phyloP scores from a whole-genome alignment of 805 yeast species.

The Schizosaccharomyces pombe region DNA sequence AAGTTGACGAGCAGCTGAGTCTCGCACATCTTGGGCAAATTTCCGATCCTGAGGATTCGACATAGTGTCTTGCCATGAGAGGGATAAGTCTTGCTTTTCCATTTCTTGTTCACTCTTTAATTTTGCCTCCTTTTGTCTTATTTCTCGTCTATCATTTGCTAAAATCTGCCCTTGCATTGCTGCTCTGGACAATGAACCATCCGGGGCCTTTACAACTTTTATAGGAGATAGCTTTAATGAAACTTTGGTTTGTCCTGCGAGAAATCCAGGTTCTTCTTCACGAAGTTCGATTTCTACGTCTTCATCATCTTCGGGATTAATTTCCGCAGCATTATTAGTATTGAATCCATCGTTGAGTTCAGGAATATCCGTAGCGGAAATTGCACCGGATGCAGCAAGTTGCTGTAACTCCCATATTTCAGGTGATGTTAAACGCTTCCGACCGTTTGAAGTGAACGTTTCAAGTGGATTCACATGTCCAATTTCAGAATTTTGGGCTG shows the following conservation, averaged over 20 bases:
- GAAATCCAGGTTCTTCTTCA: constrained; percentile 45
- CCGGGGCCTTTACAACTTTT: constrained; percentile 43
- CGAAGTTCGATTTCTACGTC: constrained; percentile 54
- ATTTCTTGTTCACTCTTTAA: constrained; percentile 23
- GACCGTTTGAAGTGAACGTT: too few species aligned
- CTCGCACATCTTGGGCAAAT: constrained; percentile 10
- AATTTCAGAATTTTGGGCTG: too few species aligned
- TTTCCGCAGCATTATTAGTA: constrained; percentile 16
- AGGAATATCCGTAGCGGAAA: constrained; percentile 43
- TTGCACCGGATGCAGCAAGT: constrained; percentile 55
- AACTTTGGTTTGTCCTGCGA: constrained; percentile 30
- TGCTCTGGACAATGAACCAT: constrained; percentile 52
- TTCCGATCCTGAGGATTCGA: constrained; percentile 14
- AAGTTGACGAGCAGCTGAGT: constrained; percentile 5
- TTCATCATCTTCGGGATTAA: constrained; percentile 19
- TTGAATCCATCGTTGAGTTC: constrained; percentile 26
- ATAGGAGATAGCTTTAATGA: constrained; percentile 25
- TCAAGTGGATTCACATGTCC: too few species aligned
- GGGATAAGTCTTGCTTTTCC: constrained; percentile 10
- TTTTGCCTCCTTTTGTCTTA: constrained; percentile 26
- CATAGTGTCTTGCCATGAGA: constrained; percentile 15
- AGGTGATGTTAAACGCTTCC: constrained; percentile 45
- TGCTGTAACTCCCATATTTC: constrained; percentile 83
- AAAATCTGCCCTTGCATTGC: constrained; percentile 53
- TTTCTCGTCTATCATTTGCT: constrained; percentile 41